Evolutionary conservation across 352 stramenopile species (phyloP).

Genomic region (Globisporangium paddicum): DNA sequence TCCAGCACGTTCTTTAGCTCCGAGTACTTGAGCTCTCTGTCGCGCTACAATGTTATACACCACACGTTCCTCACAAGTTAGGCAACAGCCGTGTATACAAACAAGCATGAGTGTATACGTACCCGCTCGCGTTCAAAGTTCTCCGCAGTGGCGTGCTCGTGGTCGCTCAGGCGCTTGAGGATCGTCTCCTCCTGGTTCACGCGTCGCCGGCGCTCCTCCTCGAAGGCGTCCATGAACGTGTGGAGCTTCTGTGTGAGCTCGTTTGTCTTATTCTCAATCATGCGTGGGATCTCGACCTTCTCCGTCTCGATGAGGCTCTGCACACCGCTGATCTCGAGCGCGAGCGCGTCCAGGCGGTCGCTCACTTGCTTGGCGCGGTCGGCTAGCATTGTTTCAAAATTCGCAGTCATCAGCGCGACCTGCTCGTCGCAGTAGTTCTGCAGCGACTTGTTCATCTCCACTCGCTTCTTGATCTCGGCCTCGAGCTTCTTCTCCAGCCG

Average conservation of each 20-base stretch:
- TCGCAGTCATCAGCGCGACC: constrained; percentile 76
- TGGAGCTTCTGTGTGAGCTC: constrained; percentile 88
- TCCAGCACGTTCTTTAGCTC: constrained; percentile 70
- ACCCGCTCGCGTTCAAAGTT: constrained; percentile 67
- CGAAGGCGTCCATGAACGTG: constrained; percentile 87
- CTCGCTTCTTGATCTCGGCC: constrained; percentile 91
- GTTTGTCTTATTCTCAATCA: constrained; percentile 88
- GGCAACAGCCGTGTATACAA: not conserved
- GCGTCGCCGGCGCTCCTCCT: constrained; percentile 80
- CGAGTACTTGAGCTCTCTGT: constrained; percentile 65
- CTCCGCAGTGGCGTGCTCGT: constrained; percentile 74
- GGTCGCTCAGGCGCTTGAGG: constrained; percentile 89
- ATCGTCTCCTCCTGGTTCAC: constrained; percentile 85
- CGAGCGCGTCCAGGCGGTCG: constrained; percentile 59
- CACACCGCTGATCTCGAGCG: constrained; percentile 78
- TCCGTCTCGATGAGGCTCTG: constrained; percentile 81
- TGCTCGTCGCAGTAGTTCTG: constrained; percentile 89
- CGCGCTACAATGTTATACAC: constrained; percentile 11
- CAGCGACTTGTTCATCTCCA: constrained; percentile 93
- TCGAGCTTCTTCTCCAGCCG: constrained; percentile 89
- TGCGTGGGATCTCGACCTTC: constrained; percentile 83
- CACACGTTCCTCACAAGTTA: not conserved
- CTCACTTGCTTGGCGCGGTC: constrained; percentile 74
- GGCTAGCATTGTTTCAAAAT: constrained; percentile 78
- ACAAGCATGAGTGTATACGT: not conserved